Conservation (phyloP, 1,284 basidiomycete genomes). For the Malassezia furfur region DNA sequence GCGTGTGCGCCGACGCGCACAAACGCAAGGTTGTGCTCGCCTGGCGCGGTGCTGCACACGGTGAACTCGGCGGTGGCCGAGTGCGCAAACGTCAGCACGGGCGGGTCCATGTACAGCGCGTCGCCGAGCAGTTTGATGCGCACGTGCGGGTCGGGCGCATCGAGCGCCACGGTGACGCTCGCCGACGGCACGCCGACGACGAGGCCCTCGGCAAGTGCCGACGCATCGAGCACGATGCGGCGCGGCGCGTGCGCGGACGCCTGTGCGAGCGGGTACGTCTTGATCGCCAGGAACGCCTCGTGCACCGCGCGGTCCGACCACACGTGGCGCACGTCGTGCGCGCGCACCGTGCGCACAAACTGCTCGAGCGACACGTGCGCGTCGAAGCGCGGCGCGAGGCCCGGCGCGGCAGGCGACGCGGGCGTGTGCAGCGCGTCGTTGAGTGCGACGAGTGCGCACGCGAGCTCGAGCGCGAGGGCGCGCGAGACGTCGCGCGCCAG, state of each 20-base stretch:
- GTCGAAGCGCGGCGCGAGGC: slow-evolving; percentile 25
- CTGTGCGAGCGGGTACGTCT: slow-evolving; percentile 29
- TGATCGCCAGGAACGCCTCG: slow-evolving; percentile 32
- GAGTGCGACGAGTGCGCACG: slow-evolving; percentile 73
- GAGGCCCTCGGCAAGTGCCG: slow-evolving; percentile 26
- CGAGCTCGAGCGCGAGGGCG: slow-evolving; percentile 55
- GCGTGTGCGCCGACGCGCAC: slow-evolving; percentile 35
- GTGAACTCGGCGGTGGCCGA: slow-evolving; percentile 30
- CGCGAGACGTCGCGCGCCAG: slow-evolving; percentile 29
- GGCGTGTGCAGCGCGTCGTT: slow-evolving; percentile 53
- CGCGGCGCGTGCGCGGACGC: slow-evolving; percentile 20
- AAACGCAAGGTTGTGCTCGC: slow-evolving; percentile 32
- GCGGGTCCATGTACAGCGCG: slow-evolving; percentile 37
- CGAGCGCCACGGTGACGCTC: slow-evolving; percentile 34
- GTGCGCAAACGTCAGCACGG: slow-evolving; percentile 30
- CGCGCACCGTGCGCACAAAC: slow-evolving; percentile 32
- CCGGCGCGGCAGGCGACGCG: slow-evolving; percentile 15
- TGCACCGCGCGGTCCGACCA: slow-evolving; percentile 38
- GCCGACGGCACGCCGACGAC: slow-evolving; percentile 32
- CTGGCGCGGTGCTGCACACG: slow-evolving; percentile 31
- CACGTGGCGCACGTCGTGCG: slow-evolving; percentile 24
- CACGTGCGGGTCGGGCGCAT: slow-evolving; percentile 34
- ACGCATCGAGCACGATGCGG: slow-evolving; percentile 23
- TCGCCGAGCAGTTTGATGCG: slow-evolving; percentile 35
- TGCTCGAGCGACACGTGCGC: slow-evolving; percentile 20